Evolutionary conservation across 352 stramenopile genomes (phyloP), one percentile per base, ranked within the genome.

Genomic region (Aphanomyces euteiches): DNA sequence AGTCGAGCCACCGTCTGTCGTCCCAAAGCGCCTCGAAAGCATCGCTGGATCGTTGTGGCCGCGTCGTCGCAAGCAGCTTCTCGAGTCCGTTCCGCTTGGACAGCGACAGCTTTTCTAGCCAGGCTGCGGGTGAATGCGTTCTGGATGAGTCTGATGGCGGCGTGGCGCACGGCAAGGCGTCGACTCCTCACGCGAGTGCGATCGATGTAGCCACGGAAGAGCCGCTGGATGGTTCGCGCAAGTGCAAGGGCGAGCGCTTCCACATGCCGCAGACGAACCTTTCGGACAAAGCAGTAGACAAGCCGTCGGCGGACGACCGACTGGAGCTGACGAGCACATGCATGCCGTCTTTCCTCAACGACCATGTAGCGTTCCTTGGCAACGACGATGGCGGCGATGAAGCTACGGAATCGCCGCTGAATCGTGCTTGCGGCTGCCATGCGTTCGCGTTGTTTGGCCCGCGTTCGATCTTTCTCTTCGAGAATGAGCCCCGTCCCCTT

Each of bases 401-500:
- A 86, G 5, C 56, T 17, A 1, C 74, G 75, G 54, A 84, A 90
- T 0, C 17, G 57, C 7, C 36, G 69, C 60, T 90, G 84, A 17
- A 91, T 77, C 3, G 47, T 58, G 0, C 15, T 15, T 0, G 78
- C 80, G 3, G 82, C 79, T 0, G 66, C 60, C 4, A 66, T 75
- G 1, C 80, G 75, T 19, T 72, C 68, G 3, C 38, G 56, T 2
- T 76, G 56, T 21, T 80, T 17, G 0, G 76, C 73, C 4, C 75
- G 63, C 0, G 75, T 74, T 8, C 82, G 74, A 13, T 90, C 82
- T 47, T 85, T 87, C 57, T 91, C 80, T 19, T 80, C 81, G 0
- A 83, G 66, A 8, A 91, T 82, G 40, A 91, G 82, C 4, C 80
- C 81, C 0, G 84, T 90, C 17, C 82, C 84, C 37, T 79, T 82